Conservation (phyloP, 164 flowering plant genomes). For the Stephania japonica region DNA sequence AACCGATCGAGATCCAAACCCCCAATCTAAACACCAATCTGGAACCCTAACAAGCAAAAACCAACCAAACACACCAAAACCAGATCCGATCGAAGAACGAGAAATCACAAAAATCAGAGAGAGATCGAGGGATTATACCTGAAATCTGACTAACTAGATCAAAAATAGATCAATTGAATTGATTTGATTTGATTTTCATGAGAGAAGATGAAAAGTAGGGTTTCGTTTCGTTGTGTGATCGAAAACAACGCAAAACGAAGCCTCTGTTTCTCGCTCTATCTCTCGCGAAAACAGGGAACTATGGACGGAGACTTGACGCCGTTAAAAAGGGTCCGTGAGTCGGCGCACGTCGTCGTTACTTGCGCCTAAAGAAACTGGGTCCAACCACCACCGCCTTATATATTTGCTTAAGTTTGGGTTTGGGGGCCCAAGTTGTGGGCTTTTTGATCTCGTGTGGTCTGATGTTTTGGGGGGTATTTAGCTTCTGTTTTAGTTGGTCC, state of each 20-base stretch:
- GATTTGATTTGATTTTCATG: constrained; percentile 1
- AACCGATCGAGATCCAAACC: background rate
- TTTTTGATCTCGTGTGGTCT: no score
- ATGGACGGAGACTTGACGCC: background rate
- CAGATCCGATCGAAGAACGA: background rate
- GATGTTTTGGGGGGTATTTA: no score
- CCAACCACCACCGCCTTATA: background rate
- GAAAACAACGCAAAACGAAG: background rate
- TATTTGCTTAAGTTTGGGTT: no score
- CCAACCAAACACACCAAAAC: background rate
- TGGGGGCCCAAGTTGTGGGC: no score
- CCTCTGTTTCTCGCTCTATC: background rate
- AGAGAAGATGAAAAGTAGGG: background rate
- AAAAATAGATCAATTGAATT: background rate
- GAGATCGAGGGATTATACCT: background rate
- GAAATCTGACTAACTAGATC: background rate
- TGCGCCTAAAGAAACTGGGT: background rate
- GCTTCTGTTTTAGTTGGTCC: no score
- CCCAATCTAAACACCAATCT: background rate
- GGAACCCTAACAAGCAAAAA: no score
- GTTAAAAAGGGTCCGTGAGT: background rate
- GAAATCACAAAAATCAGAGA: background rate
- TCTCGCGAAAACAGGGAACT: constrained; percentile 3
- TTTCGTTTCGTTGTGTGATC: background rate
- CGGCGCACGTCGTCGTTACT: background rate